Evolutionary conservation across 352 stramenopile species (phyloP), one percentile per base, ranked within the genome.

Genomic region (Saprolegnia diclina): DNA sequence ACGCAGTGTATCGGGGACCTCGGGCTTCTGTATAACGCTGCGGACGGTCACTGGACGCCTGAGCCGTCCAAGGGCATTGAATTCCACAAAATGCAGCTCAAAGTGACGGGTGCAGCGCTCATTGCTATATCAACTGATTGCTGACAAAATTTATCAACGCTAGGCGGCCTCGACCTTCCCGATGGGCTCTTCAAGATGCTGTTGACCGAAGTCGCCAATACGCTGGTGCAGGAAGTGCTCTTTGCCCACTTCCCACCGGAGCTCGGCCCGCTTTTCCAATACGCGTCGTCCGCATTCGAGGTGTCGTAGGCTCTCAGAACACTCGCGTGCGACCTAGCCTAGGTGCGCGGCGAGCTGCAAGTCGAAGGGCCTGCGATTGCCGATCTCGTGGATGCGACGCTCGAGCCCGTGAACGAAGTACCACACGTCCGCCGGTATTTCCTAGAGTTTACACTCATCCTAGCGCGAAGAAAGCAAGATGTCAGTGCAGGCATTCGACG

Each of bases 141-240:
- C 54, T 4, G 40, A 62, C 21, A 59, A 59, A 59, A 59, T n/a
- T n/a, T n/a, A n/a, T n/a, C n/a, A n/a, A n/a, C n/a, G n/a, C 50
- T 45, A 67, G 84, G 84, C 45, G 85, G 85, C 16, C 72, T 92
- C 38, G 83, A 91, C 66, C 50, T 92, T 3, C 85, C 85, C 0
- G 85, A 91, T 64, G 68, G 77, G 1, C 79, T 91, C 19, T 80
- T 90, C 3, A 83, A 83, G 32, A 90, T 90, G 64, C 74, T 92
- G 29, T 85, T 82, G 69, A 80, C 76, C 0, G 76, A 92, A 21
- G 80, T 91, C 7, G 61, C 89, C 29, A 90, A 69, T 21, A 82
- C 79, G 38, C 74, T 91, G 2, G 68, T 91, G 65, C 78, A 80
- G 1, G 80, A 91, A 44, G 63, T 90, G 10, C 75, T 77, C 5